Conservation (phyloP, 306 rosid species). For the Cucurbita pepo region DNA sequence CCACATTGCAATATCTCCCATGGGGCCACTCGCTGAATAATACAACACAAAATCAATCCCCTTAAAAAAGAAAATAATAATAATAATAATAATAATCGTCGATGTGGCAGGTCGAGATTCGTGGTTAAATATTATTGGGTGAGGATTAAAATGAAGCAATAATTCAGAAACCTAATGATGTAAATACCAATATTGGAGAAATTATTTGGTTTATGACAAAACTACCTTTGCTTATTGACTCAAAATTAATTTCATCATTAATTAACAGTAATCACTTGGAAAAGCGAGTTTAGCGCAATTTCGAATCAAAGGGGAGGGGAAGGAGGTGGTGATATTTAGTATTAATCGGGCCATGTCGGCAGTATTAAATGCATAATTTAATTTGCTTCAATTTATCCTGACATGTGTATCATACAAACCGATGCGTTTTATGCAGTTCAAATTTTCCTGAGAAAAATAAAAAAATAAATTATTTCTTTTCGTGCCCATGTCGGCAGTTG, state of each 20-base stretch:
- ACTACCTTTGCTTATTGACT: slow-evolving; percentile 4
- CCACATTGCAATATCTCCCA: background rate
- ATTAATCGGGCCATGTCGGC: slow-evolving; percentile 1
- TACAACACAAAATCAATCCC: background rate
- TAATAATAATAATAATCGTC: background rate
- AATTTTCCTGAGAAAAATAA: too few species aligned
- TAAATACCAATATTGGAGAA: slow-evolving; percentile 2
- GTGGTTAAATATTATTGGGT: background rate
- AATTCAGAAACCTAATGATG: background rate
- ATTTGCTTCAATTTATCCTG: background rate
- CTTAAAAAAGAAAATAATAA: too few species aligned
- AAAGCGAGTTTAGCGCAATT: slow-evolving; percentile 1
- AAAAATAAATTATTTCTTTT: too few species aligned
- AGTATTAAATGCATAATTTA: background rate
- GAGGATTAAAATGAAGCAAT: background rate
- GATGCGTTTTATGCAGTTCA: background rate
- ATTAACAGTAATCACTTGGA: background rate
- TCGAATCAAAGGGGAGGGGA: background rate
- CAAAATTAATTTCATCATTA: slow-evolving; percentile 7
- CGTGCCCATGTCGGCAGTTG: background rate
- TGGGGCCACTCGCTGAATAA: background rate
- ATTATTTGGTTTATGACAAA: background rate
- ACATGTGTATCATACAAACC: background rate
- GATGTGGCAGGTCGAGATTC: background rate
- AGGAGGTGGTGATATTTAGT: background rate